Evolutionary conservation across 163 green algal genomes (phyloP).

Genomic region (Scenedesmus sp.): DNA sequence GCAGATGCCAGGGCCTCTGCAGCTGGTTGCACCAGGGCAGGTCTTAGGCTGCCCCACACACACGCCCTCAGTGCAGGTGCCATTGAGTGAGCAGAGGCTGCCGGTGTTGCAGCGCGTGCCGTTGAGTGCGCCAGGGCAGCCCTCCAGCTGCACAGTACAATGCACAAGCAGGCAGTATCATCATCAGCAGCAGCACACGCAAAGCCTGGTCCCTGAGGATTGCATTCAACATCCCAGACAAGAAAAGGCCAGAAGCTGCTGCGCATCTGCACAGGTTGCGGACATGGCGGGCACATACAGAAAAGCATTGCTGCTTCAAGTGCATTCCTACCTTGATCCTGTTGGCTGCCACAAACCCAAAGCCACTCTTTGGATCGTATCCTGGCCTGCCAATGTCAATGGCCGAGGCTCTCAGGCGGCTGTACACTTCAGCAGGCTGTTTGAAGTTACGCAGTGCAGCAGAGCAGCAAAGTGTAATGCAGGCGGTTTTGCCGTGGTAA

Average conservation of each 20-base stretch:
- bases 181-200: neutral
- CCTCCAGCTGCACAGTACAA: neutral
- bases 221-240: too few relatives aligned
- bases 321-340: neutral
- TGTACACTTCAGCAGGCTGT: neutral
- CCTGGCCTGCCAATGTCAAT: neutral
- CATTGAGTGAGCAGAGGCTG: neutral
- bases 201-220: neutral
- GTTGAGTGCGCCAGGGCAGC: neutral
- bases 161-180: neutral
- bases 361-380: neutral
- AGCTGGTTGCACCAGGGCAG: neutral
- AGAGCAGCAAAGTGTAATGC: neutral
- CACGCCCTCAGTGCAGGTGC: neutral
- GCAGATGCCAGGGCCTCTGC: neutral
- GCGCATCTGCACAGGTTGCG: too few relatives aligned
- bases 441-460: too few relatives aligned
- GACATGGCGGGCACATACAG: too few relatives aligned
- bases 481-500: too few relatives aligned
- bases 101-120: neutral
- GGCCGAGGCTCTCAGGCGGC: neutral
- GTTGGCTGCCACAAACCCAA: neutral
- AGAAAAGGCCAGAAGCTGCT: too few relatives aligned
- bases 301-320: too few relatives aligned
- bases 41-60: neutral